Base-by-base conservation (phyloP, 1,284 basidiomycete genomes). In the Moesziomyces antarcticus region DNA sequence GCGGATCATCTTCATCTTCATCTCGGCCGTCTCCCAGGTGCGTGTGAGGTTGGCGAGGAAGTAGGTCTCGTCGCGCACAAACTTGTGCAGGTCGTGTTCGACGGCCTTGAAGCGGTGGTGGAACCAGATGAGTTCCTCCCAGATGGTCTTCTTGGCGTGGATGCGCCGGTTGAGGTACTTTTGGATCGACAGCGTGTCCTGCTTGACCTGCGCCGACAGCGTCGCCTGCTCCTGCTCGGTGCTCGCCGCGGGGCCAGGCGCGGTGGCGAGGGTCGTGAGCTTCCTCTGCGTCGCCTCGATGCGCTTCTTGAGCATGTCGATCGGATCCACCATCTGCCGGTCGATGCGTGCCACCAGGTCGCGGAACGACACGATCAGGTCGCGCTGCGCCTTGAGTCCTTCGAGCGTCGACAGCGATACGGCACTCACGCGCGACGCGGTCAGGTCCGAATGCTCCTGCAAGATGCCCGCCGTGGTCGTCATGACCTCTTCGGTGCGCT, bases 101-200 rank as follows among this genome's bases (percentile, higher is more conserved):
- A 70, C 57, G 41, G 68, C 67, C 22, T 58, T 60, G 47, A 66
- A 70, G 27, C 72, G 35, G 41, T 65, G 58, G 42, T 70, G 67
- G 40, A 74, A 66, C 72, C 72, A 74, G 41, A 74, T 56, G 24
- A 74, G 53, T 33, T 74, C 72, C 45, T 74, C 67, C 72, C 72
- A 74, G 20, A 70, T 53, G 18, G 67, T 66, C 59, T 74, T 74
- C 33, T 64, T 63, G 11, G 61, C 59, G 50, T 74, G 72, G 6
- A 74, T 54, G 13, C 72, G 52, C 14, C 72, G 62, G 21, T 66
- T 69, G 35, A 70, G 41, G 25, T 70, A 70, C 56, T 70, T 74
- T 33, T 63, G 54, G 33, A 74, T 70, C 44, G 56, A 53, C 14
- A 54, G 55, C 24, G 61, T 61, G 45, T 74, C 72, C 43, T 62